Base-by-base conservation (phyloP, 164 flowering plant genomes). In the Amborella trichopoda region DNA sequence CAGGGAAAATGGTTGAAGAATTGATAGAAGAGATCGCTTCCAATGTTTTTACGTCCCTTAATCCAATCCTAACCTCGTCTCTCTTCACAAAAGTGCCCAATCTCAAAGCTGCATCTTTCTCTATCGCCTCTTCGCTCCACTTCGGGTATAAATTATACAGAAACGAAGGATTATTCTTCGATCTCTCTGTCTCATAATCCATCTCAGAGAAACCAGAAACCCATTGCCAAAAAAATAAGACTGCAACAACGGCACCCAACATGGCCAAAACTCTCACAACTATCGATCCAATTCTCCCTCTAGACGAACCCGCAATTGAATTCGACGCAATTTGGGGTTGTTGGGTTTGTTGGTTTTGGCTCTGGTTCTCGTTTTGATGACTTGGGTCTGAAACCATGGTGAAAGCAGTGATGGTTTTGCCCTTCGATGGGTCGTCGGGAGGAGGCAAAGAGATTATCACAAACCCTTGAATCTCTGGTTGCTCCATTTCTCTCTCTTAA, bases 371-470 rank as follows among this genome's bases (percentile, higher is more conserved):
- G 28, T 10, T 54, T 26, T 24, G 58, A 23, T 10, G 20, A n/a
- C 52, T 28, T 16, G 49, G 33, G 5, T 59, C 20, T 25, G 66
- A 69, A 20, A 75, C 60, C 48, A 76, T 49, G 3, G 84, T 67
- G 45, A 69, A 74, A 48, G 67, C 63, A 39, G 84, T 75, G 34
- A 83, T 73, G 59, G 93, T 80, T 70, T 83, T 83, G 53, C 93
- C 87, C n/a, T 61, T 28, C 28, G 80, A 80, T 41, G 84, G 87
- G 40, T 83, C 67, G 37, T 77, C 77, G 14, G 56, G 44, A 11
- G 93, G 87, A 17, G 93, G 93, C n/a, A 83, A 77, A 50, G 87
- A 60, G 62, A 83, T 83, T 48, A 77, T 67, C 3, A 83, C 83
- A 0, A 80, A 65, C 5, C 80, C 78, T 34, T 54, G 62, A 3